A percentile compares a stretch with the other conserved stretches of the same genome.
Evolutionary conservation across 1,139 yeast species (phyloP).

Genomic region (Candida freyschussii): DNA sequence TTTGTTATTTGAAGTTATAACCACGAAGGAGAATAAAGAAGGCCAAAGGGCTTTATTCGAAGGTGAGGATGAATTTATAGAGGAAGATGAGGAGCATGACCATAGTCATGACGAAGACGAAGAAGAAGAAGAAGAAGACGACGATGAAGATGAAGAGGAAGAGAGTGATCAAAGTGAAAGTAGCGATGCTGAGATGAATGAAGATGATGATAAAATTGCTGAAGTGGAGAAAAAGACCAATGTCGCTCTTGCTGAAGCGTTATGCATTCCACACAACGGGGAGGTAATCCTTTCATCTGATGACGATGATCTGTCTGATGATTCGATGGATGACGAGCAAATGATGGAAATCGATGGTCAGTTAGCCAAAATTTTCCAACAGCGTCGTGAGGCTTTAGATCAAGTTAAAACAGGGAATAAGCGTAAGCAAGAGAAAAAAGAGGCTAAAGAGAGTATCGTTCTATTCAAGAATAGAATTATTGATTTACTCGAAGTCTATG

Average conservation of each 20-base stretch:
- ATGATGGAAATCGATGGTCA: slow-evolving; percentile 95
- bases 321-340: slow-evolving; percentile 92
- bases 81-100: slow-evolving; percentile 38
- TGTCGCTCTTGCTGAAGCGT: slow-evolving; percentile 70
- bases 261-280: slow-evolving; percentile 56
- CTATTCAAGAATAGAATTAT: slow-evolving; percentile 75
- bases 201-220: slow-evolving; percentile 33
- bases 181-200: slow-evolving; percentile 33
- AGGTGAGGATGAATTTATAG: slow-evolving; percentile 48
- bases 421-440: slow-evolving; percentile 62
- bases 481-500: slow-evolving; percentile 67
- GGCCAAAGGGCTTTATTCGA: slow-evolving; percentile 80
- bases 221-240: slow-evolving; percentile 68
- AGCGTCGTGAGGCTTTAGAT: slow-evolving; percentile 61
- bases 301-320: slow-evolving; percentile 55
- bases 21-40: slow-evolving; percentile 71
- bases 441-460: slow-evolving; percentile 75
- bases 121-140: slow-evolving; percentile 26
- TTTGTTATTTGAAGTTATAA: slow-evolving; percentile 61
- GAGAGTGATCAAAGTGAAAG: slow-evolving; percentile 34
- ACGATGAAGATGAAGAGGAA: slow-evolving; percentile 25
- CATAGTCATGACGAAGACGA: slow-evolving; percentile 32
- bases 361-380: slow-evolving; percentile 76
- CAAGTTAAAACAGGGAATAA: slow-evolving; percentile 54
- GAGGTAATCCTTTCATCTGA: slow-evolving; percentile 31